A percentile compares a stretch with the other conserved stretches of the same genome.
Conservation (phyloP, 768 basidiomycete species). For the Paxillus rubicundulus region DNA sequence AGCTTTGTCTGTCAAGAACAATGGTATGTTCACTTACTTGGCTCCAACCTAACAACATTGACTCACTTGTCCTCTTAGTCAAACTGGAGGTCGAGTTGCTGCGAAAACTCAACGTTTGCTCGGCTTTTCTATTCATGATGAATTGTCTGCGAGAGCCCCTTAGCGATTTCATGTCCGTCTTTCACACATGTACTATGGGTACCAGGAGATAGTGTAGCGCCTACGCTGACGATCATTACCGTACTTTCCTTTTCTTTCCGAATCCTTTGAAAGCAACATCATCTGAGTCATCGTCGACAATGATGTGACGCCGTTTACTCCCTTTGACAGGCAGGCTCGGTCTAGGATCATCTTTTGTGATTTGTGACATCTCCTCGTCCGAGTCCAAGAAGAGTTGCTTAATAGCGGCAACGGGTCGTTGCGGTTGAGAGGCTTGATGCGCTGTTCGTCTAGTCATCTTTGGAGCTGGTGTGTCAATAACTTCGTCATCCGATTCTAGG, state of each 20-base stretch:
- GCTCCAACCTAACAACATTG: not conserved
- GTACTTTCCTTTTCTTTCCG: conserved; percentile 29
- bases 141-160: conserved; percentile 39
- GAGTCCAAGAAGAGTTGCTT: conserved; percentile 53
- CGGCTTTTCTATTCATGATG: conserved; percentile 79
- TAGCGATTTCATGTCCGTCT: not conserved
- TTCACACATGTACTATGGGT: conserved; percentile 4
- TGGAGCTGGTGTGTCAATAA: conserved; percentile 10
- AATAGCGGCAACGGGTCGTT: conserved; percentile 19
- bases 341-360: conserved; percentile 3
- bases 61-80: conserved; percentile 38
- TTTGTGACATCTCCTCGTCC: conserved; percentile 37
- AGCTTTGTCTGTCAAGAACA: conserved; percentile 99
- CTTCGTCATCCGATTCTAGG: conserved; percentile 42
- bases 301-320: conserved; percentile 33
- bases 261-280: conserved; percentile 72
- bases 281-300: conserved; percentile 68
- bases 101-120: conserved; percentile 85
- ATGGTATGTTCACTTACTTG: conserved; percentile 43
- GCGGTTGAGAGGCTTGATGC: conserved; percentile 27
- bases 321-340: conserved; percentile 10
- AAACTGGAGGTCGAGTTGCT: conserved; percentile 86
- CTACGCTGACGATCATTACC: not conserved
- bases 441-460: conserved; percentile 15
- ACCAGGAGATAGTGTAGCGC: not conserved